Conservation (phyloP, 75 land plant species). For the Chamaecyparis obtusa region DNA sequence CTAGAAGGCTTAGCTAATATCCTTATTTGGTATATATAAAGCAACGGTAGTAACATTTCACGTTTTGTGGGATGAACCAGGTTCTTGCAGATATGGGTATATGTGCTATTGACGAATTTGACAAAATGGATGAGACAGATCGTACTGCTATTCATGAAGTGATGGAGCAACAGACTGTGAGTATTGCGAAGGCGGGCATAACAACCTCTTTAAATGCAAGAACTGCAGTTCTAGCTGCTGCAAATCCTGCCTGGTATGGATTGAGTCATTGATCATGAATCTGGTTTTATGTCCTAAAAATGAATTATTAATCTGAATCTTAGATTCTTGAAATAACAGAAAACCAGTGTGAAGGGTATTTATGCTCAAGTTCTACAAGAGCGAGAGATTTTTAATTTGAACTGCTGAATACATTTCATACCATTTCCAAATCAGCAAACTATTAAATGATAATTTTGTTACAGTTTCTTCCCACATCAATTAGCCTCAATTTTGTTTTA, state of each 20-base stretch:
- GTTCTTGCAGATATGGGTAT: conserved; percentile 99
- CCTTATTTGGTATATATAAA: background rate
- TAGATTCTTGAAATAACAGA: background rate
- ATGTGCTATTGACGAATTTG: conserved; percentile 99
- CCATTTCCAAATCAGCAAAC: background rate
- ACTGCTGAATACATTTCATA: background rate
- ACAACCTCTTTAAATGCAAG: conserved; percentile 96
- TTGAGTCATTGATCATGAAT: background rate
- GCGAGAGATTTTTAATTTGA: no score
- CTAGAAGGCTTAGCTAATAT: background rate
- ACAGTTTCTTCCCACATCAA: background rate
- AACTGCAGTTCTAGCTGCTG: conserved; percentile 97
- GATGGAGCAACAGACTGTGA: conserved; percentile 99
- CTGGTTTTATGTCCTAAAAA: background rate
- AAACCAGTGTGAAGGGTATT: background rate
- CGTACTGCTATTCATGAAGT: conserved; percentile 98
- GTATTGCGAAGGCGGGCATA: conserved; percentile 99
- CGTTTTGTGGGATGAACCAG: conserved; percentile 30
- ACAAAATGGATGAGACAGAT: conserved; percentile 98
- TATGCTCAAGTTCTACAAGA: no score
- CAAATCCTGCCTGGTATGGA: conserved; percentile 95
- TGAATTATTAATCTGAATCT: background rate
- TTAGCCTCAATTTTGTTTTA: background rate
- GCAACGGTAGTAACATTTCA: background rate
- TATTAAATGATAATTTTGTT: background rate